These are phyloP conservation scores for Cryptosporidium meleagridis DNA, from an alignment of 169 alveolate species.

Conservation along the genomic window DNA sequence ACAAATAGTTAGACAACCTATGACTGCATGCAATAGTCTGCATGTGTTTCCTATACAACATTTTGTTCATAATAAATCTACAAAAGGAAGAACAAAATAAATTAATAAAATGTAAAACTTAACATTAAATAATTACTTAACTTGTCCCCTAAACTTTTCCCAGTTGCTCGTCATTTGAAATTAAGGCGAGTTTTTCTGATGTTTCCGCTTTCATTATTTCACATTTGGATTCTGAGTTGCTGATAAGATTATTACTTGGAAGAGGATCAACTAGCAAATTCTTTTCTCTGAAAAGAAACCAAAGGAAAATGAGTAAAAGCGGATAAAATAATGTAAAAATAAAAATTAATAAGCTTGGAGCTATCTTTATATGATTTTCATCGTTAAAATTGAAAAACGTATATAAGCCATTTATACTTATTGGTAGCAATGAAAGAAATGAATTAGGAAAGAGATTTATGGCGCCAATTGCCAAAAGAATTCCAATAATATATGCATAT, in stretches of 20 bases:
- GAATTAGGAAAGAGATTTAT: slow-evolving; percentile 45
- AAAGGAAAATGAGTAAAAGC: slow-evolving; percentile 30
- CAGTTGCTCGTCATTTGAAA: neutral
- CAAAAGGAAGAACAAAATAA: neutral
- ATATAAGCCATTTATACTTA: slow-evolving; percentile 51
- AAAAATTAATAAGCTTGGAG: slow-evolving; percentile 57
- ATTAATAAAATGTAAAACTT: neutral
- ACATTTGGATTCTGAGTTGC: neutral
- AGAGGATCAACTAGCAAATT: slow-evolving; percentile 55
- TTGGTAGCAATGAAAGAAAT: slow-evolving; percentile 34
- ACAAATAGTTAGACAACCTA: no score
- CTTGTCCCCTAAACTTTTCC: neutral
- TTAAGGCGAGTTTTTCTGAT: neutral
- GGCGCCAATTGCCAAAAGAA: slow-evolving; percentile 5
- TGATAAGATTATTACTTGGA: slow-evolving; percentile 1
- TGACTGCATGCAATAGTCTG: neutral
- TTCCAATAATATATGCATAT: slow-evolving; percentile 52
- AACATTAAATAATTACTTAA: neutral
- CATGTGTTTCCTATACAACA: no score
- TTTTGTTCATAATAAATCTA: neutral
- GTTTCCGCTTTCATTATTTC: neutral
- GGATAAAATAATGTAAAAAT: slow-evolving; percentile 64
- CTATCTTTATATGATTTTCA: slow-evolving; percentile 50
- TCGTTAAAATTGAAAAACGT: slow-evolving; percentile 67
- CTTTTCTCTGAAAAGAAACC: slow-evolving; percentile 69